Conservation (phyloP, 768 basidiomycete genomes). For the Piloderma croceum region DNA sequence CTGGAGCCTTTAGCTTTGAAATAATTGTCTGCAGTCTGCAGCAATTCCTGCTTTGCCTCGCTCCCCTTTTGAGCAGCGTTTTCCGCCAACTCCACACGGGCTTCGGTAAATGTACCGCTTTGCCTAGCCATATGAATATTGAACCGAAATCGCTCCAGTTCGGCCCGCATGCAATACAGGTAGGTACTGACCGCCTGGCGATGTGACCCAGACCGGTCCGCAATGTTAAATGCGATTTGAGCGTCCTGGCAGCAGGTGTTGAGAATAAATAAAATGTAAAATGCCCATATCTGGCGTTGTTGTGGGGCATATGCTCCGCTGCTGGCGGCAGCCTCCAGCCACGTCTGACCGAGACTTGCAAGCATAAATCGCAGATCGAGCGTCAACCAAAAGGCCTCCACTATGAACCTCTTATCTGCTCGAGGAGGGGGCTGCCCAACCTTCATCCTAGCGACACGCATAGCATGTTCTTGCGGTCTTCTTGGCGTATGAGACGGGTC, state of each 20-base stretch:
- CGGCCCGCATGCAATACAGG: constrained; percentile 28
- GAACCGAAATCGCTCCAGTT: constrained; percentile 35
- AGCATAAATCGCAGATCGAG: constrained; percentile 50
- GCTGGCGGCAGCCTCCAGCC: constrained; percentile 32
- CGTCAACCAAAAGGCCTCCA: constrained; percentile 55
- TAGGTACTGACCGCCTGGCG: constrained; percentile 36
- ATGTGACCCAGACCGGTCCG: constrained; percentile 43
- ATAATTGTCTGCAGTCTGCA: constrained; percentile 5
- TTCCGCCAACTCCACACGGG: constrained; percentile 17
- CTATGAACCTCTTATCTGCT: constrained; percentile 53
- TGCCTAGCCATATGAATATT: constrained; percentile 27
- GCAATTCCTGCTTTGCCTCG: constrained; percentile 5
- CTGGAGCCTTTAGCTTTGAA: constrained; percentile 12
- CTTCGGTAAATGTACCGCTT: constrained; percentile 12
- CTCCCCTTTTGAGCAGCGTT: constrained; percentile 13
- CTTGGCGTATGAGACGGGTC: constrained; percentile 34
- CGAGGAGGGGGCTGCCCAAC: constrained; percentile 55
- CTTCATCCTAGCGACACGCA: constrained; percentile 44
- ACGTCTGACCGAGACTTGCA: constrained; percentile 36
- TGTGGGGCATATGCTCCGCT: constrained; percentile 15
- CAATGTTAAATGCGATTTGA: constrained; percentile 39
- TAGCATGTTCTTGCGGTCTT: constrained; percentile 42
- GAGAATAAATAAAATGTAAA: constrained; percentile 42
- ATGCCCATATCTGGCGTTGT: constrained; percentile 41
- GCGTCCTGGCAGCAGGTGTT: constrained; percentile 43